phyloP scores from a whole-genome alignment of 2,329 filamentous ascomycete species.

The Scolecobasidium constrictum region DNA sequence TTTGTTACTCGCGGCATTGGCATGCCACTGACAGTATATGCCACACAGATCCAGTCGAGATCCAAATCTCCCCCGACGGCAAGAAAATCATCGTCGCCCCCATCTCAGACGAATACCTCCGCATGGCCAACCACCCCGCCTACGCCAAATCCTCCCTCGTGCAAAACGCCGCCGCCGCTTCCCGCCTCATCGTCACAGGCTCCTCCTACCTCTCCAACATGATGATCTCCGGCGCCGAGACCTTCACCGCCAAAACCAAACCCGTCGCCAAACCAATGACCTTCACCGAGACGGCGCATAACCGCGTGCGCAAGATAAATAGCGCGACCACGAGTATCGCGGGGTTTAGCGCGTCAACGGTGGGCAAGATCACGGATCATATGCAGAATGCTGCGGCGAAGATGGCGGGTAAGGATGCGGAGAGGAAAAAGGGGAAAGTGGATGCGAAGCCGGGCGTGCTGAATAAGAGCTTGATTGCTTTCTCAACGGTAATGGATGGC shows the following conservation, averaged over 20 bases:
- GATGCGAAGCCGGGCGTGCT: constrained; percentile 81
- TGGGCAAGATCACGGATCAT: constrained; percentile 70
- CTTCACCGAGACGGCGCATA: constrained; percentile 76
- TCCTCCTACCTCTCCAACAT: constrained; percentile 70
- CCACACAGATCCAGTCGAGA: constrained; percentile 68
- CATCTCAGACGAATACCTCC: constrained; percentile 59
- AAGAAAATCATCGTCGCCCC: constrained; percentile 59
- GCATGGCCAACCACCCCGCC: constrained; percentile 74
- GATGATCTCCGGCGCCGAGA: constrained; percentile 66
- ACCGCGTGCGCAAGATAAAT: constrained; percentile 78
- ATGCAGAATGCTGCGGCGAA: constrained; percentile 84
- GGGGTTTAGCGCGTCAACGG: constrained; percentile 71
- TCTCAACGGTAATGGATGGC: constrained; percentile 87
- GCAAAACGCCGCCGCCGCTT: constrained; percentile 76
- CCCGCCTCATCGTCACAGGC: constrained; percentile 81
- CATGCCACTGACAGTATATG: no score
- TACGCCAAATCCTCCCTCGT: constrained; percentile 83
- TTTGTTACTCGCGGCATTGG: not conserved
- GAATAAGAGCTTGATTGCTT: constrained; percentile 95
- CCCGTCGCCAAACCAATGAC: constrained; percentile 72
- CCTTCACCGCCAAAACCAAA: constrained; percentile 69
- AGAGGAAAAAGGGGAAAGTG: constrained; percentile 36
- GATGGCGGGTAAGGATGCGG: constrained; percentile 51
- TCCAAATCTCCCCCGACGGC: constrained; percentile 59
- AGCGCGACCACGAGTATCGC: constrained; percentile 73